Evolutionary conservation across 345 rosid species (phyloP), one percentile per base, ranked within the genome.

Genomic region (Gossypium raimondii): DNA sequence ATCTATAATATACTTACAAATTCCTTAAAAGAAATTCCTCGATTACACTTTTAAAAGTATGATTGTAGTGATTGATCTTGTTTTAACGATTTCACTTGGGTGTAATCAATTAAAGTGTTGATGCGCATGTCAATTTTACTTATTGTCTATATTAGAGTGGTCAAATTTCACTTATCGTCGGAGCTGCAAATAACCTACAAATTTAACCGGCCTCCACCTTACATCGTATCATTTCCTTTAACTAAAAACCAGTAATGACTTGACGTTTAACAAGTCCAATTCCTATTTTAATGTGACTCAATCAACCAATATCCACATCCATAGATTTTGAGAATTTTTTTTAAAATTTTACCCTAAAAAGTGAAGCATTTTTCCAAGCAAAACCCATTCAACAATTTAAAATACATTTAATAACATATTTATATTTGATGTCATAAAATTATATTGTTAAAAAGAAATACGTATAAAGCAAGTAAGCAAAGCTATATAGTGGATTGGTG

Each of bases 291-390:
- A 70, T 55, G 50, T 34, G 47, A 29, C 38, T 52, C 25, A 10
- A 73, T 57, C 73, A 50, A 65, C 52, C 62, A 18, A 67, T 55
- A 55, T 7, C 75, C 59, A 17, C 12, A 18, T 68, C 51, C 71
- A 12, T 4, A 52, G 2, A 14, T 12, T 55, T 50, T 13, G 1
- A 53, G 52, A 29, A 43, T 67, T 79, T 78, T 80, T 75, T 73
- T 73, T 2, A 9, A 51, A 43, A 9, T 20, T 56, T 18, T 11
- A 8, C 7, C 0, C 16, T 7, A 17, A 74, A 27, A 69, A 75
- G 78, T 75, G 72, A 22, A 17, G 47, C 67, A 44, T 45, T 34
- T 78, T 76, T 25, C 3, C 50, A 11, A 45, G 11, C 2, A 45
- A 45, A 45, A 45, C 50, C 41, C 41, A 34, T 34, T 34, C 41